Evolutionary conservation across 2,329 filamentous ascomycete species (phyloP).

Genomic region (Diaporthe ilicicola): DNA sequence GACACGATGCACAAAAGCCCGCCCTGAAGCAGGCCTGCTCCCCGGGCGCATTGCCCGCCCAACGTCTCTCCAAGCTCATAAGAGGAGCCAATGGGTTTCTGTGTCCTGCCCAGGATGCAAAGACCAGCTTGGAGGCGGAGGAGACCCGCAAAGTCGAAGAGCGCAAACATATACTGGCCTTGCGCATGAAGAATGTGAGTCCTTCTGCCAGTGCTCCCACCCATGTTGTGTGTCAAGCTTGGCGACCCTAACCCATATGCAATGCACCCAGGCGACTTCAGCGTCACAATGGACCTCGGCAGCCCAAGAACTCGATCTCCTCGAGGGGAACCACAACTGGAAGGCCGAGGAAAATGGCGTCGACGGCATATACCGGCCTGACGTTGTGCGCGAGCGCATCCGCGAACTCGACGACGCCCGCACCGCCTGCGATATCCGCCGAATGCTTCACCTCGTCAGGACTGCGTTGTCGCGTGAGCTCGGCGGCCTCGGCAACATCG

Average conservation of each 20-base stretch:
- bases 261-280: slow-evolving; percentile 65
- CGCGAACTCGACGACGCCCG: slow-evolving; percentile 79
- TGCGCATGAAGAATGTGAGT: slow-evolving; percentile 72
- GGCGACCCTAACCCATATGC: slow-evolving; percentile 27
- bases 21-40: slow-evolving; percentile 13
- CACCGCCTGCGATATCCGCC: slow-evolving; percentile 73
- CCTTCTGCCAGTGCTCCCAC: neutral
- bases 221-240: neutral
- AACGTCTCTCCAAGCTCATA: slow-evolving; percentile 37
- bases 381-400: slow-evolving; percentile 74
- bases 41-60: slow-evolving; percentile 18
- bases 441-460: slow-evolving; percentile 83
- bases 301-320: slow-evolving; percentile 77
- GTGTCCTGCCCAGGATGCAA: slow-evolving; percentile 61
- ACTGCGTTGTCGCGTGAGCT: slow-evolving; percentile 83
- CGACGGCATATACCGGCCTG: slow-evolving; percentile 74
- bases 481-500: slow-evolving; percentile 84
- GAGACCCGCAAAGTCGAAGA: slow-evolving; percentile 59
- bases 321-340: slow-evolving; percentile 86
- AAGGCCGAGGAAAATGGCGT: slow-evolving; percentile 65
- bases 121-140: slow-evolving; percentile 59
- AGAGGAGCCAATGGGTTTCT: slow-evolving; percentile 50
- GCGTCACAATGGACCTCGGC: slow-evolving; percentile 78
- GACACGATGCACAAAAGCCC: neutral
- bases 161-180: slow-evolving; percentile 68